phyloP scores from a whole-genome alignment of 306 rosid genomes.

The Cucumis melo region DNA sequence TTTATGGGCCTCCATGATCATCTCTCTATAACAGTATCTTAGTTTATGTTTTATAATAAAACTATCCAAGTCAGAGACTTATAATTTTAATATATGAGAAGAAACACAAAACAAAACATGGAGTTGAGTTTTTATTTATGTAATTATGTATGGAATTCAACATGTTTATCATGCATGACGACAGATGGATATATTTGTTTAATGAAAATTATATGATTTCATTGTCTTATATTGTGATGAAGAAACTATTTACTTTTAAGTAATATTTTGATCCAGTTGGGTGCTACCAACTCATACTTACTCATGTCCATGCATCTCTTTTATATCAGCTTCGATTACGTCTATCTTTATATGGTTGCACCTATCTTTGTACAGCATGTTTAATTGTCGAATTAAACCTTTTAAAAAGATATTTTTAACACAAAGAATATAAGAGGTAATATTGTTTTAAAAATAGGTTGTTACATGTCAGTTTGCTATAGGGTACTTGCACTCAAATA shows the following conservation, averaged over 20 bases:
- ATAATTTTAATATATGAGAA: background rate
- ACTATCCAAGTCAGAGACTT: background rate
- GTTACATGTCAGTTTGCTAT: no score
- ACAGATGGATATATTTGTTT: background rate
- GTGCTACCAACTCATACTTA: no score
- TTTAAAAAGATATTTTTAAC: no score
- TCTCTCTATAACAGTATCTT: background rate
- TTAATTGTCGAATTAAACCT: no score
- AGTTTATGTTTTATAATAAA: background rate
- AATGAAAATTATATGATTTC: background rate
- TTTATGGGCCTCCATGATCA: slow-evolving; percentile 5
- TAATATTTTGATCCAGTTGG: no score
- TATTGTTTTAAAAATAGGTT: no score
- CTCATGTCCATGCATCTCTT: no score
- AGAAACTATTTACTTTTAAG: background rate
- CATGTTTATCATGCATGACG: slow-evolving; percentile 2
- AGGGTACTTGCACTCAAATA: no score
- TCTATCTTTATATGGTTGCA: no score
- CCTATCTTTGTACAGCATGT: no score
- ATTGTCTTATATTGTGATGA: background rate
- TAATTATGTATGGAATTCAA: background rate
- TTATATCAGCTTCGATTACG: no score
- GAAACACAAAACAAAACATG: background rate
- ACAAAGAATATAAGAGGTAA: no score
- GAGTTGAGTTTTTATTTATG: background rate